A percentile compares a stretch with the other conserved stretches of the same genome.
phyloP scores from a whole-genome alignment of 352 stramenopile genomes.

The Phytophthora quininea region DNA sequence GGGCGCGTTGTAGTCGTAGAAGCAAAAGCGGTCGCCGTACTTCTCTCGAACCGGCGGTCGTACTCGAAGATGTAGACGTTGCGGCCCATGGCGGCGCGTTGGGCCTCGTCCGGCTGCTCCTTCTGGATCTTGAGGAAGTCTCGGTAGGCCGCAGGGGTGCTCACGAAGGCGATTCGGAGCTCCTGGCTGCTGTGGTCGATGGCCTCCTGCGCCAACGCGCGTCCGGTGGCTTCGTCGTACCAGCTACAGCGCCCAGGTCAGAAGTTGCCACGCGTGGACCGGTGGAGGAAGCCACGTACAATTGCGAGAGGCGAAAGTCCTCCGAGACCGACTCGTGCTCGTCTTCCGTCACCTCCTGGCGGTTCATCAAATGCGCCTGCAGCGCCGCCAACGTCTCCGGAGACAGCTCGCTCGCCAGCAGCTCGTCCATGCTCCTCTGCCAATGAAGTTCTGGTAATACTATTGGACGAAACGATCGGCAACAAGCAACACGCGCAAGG shows the following conservation, averaged over 20 bases:
- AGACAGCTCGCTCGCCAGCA: conserved; percentile 50
- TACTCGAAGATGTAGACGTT: conserved; percentile 64
- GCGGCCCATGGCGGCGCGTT: conserved; percentile 32
- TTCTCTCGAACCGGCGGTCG: conserved; percentile 54
- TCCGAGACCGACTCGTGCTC: conserved; percentile 35
- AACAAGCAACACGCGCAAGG: no score
- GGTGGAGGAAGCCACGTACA: conserved; percentile 25
- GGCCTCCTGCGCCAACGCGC: conserved; percentile 46
- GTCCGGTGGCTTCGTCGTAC: conserved; percentile 53
- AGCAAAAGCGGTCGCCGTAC: conserved; percentile 51
- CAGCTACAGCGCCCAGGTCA: conserved; percentile 21
- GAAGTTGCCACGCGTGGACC: background rate
- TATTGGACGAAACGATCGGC: no score
- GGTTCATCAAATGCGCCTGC: conserved; percentile 45
- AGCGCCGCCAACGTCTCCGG: conserved; percentile 50
- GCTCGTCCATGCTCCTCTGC: conserved; percentile 30
- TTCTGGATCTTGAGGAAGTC: conserved; percentile 44
- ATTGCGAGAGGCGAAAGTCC: conserved; percentile 60
- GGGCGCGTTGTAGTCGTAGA: conserved; percentile 60
- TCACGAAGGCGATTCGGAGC: conserved; percentile 53
- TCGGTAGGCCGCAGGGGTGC: conserved; percentile 48
- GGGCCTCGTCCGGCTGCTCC: conserved; percentile 32
- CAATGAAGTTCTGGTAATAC: background rate
- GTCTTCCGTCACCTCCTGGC: conserved; percentile 34
- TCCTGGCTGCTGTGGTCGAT: conserved; percentile 49